phyloP scores from a whole-genome alignment of 148 eudicot genomes.

The Vaccinium darrowii region DNA sequence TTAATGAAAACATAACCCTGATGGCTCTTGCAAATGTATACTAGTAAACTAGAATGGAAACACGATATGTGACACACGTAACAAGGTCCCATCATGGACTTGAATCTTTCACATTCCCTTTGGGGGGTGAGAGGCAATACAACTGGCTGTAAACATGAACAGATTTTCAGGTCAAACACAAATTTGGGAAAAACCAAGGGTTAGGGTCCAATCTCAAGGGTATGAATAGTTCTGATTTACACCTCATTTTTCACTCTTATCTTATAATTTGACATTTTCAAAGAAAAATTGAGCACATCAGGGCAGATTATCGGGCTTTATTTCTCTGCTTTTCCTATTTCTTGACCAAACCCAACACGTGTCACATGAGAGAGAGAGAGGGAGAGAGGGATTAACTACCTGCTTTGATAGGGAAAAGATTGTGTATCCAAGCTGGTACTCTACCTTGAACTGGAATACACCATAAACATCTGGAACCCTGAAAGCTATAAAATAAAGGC shows the following conservation, averaged over 20 bases:
- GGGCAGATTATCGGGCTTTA: background rate
- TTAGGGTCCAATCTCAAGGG: background rate
- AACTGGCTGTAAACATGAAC: background rate
- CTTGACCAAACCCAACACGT: background rate
- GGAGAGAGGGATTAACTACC: slow-evolving; percentile 32
- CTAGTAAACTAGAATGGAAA: background rate
- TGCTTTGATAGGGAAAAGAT: slow-evolving; percentile 84
- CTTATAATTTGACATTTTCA: background rate
- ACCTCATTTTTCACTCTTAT: background rate
- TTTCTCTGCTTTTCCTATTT: background rate
- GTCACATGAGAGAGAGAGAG: background rate
- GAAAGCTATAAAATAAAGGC: slow-evolving; percentile 50
- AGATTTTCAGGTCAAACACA: background rate
- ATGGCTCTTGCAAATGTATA: background rate
- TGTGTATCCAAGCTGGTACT: slow-evolving; percentile 90
- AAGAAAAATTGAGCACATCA: background rate
- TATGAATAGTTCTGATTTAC: background rate
- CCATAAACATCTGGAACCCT: slow-evolving; percentile 98
- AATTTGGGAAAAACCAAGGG: background rate
- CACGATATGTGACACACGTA: background rate
- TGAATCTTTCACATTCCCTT: background rate
- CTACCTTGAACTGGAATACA: slow-evolving; percentile 94
- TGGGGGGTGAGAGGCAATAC: background rate
- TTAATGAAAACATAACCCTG: background rate
- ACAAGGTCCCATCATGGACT: background rate